Evolutionary conservation across 768 basidiomycete species (phyloP), one percentile per base, ranked within the genome.

Genomic region (Mycena metata): DNA sequence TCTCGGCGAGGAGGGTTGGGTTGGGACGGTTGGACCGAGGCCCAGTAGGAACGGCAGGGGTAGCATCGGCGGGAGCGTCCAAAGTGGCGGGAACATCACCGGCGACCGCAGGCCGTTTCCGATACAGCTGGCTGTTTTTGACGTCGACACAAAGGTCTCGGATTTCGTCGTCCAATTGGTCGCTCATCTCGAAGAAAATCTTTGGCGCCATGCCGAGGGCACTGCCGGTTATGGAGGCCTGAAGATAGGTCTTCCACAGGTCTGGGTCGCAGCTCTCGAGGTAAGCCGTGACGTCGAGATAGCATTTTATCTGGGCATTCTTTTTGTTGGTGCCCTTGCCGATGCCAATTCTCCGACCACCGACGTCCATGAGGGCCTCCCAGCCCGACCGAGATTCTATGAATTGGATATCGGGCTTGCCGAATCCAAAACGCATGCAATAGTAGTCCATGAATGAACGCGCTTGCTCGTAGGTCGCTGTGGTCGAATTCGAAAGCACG

Each of bases 361-460:
- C 90, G 58, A 98, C 92, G 43, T 84, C 84, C 85, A 96, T 90
- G 66, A 89, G 79, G 5, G 91, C 91, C 71, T 94, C 88, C 93
- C 94, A 96, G 8, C 72, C 77, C 26, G 74, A 73, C 21, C 76
- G 79, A 45, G 73, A 49, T 46, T 83, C 82, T 1, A 81, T 78
- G 66, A 86, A 91, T 16, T 84, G 83, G 67, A 97, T 79, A 55
- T 93, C 91, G 3, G 95, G 94, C 69, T 86, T 88, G 12, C 85
- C 83, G 74, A 96, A 96, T 26, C 82, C 81, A 76, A 89, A 98
- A 41, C 89, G 85, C 50, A 89, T 87, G 76, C 96, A 97, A 74
- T 98, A 98, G 77, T 93, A 98, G 70, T 96, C 96, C 91, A 98
- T 96, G 83, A 98, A 98, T 67, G 87, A 89, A 55, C 91, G 89